Conservation (phyloP, 306 rosid genomes). For the Heteromeles arbutifolia region DNA sequence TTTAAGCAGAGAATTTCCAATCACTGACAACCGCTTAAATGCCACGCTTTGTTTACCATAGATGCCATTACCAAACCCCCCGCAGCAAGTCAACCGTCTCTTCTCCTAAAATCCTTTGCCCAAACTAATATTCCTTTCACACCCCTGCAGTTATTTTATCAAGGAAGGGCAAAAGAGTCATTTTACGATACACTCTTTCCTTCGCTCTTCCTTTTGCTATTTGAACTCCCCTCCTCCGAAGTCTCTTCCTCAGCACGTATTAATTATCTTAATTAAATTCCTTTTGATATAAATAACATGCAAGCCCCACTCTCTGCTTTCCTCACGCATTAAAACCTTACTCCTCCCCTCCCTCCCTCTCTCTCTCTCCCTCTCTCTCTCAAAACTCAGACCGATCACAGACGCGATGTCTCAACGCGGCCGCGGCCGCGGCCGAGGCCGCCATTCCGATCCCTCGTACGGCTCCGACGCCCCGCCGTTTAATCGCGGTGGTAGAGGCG, state of each 20-base stretch:
- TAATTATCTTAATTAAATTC: background rate
- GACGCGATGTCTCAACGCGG: conserved; percentile 24
- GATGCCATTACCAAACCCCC: background rate
- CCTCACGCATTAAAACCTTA: background rate
- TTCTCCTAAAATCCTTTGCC: no score
- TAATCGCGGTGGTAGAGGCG: background rate
- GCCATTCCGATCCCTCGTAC: background rate
- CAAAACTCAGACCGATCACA: background rate
- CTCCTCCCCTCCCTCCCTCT: rapidly evolving
- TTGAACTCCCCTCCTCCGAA: background rate
- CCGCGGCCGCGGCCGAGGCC: conserved; percentile 2
- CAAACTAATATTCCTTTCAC: no score
- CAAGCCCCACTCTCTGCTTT: background rate
- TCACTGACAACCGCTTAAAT: background rate
- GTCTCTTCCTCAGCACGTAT: background rate
- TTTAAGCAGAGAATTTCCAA: background rate
- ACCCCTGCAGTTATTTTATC: background rate
- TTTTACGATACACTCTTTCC: background rate
- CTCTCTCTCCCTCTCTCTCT: background rate
- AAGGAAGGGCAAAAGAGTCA: background rate
- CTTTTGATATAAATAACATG: background rate
- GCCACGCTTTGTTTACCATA: background rate
- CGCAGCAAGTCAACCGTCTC: no score
- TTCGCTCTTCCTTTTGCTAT: background rate
- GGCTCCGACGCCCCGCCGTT: conserved; percentile 5